phyloP scores from a whole-genome alignment of 2,329 filamentous ascomycete species.

The Fusarium brevicatenulatum region DNA sequence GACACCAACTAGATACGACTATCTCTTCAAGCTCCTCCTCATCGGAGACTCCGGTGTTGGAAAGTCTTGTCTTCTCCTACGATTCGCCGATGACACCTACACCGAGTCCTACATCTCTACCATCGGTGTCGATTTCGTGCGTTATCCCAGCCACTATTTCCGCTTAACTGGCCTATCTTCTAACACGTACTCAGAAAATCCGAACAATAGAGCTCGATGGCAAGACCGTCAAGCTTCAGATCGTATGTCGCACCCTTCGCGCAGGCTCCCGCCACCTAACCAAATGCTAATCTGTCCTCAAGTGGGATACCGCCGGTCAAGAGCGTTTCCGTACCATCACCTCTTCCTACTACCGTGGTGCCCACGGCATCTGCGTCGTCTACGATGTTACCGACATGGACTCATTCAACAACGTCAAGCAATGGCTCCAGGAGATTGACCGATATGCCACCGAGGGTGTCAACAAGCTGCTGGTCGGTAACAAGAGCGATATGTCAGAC shows the following conservation, averaged over 20 bases:
- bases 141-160: slow-evolving; percentile 51
- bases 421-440: slow-evolving; percentile 99
- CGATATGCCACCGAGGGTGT: slow-evolving; percentile 98
- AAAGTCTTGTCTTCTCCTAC: slow-evolving; percentile 98
- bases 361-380: slow-evolving; percentile 98
- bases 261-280: background rate
- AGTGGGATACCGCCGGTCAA: slow-evolving; percentile 99
- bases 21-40: slow-evolving; percentile 99
- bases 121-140: slow-evolving; percentile 98
- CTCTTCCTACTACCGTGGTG: slow-evolving; percentile 98
- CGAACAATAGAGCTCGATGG: slow-evolving; percentile 98
- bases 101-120: slow-evolving; percentile 99
- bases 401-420: slow-evolving; percentile 99
- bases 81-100: slow-evolving; percentile 99
- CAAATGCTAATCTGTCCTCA: slow-evolving; percentile 22
- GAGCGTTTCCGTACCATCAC: slow-evolving; percentile 99
- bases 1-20: slow-evolving; percentile 85
- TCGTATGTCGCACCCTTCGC: slow-evolving; percentile 69
- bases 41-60: slow-evolving; percentile 99
- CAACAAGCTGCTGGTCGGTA: slow-evolving; percentile 98
- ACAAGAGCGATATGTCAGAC: slow-evolving; percentile 99
- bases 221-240: slow-evolving; percentile 99
- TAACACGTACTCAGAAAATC: slow-evolving; percentile 80
- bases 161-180: slow-evolving; percentile 7
- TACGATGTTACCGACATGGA: slow-evolving; percentile 99